These are phyloP conservation scores for Pyrrhoderma noxium DNA, from an alignment of 1,284 basidiomycete species.

Conservation along the genomic window DNA sequence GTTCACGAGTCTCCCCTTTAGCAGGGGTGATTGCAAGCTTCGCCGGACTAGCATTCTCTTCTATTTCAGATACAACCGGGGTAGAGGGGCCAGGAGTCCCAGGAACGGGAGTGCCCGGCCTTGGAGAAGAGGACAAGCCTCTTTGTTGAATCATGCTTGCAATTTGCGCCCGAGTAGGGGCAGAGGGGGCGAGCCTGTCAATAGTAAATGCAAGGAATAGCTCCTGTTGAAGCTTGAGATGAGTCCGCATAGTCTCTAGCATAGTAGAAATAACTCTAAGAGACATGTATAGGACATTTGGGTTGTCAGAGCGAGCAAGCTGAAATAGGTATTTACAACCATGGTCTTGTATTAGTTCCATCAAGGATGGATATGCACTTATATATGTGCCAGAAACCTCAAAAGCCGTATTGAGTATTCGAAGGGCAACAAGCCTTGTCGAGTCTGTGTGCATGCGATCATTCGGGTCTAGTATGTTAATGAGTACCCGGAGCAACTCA, in stretches of 20 bases:
- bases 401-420: constrained; percentile 84
- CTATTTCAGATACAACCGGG: constrained; percentile 39
- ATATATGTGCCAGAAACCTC: constrained; percentile 79
- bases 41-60: constrained; percentile 46
- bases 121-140: constrained; percentile 35
- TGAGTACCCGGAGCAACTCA: constrained; percentile 89
- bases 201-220: constrained; percentile 91
- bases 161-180: constrained; percentile 24
- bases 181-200: constrained; percentile 73
- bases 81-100: constrained; percentile 37
- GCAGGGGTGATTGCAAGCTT: constrained; percentile 64
- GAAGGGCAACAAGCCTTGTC: constrained; percentile 84
- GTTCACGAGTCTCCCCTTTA: constrained; percentile 82
- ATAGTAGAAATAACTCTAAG: constrained; percentile 85
- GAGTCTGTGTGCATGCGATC: constrained; percentile 96
- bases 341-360: constrained; percentile 72
- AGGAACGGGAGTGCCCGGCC: constrained; percentile 48
- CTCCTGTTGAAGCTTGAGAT: constrained; percentile 96
- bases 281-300: constrained; percentile 70
- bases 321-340: constrained; percentile 97
- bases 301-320: constrained; percentile 85
- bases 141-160: constrained; percentile 22
- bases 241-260: constrained; percentile 80
- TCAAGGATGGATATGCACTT: constrained; percentile 67
- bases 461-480: constrained; percentile 91